Evolutionary conservation across 495 filamentous ascomycete genomes (phyloP).

Genomic region (Baudoinia panamericana): DNA sequence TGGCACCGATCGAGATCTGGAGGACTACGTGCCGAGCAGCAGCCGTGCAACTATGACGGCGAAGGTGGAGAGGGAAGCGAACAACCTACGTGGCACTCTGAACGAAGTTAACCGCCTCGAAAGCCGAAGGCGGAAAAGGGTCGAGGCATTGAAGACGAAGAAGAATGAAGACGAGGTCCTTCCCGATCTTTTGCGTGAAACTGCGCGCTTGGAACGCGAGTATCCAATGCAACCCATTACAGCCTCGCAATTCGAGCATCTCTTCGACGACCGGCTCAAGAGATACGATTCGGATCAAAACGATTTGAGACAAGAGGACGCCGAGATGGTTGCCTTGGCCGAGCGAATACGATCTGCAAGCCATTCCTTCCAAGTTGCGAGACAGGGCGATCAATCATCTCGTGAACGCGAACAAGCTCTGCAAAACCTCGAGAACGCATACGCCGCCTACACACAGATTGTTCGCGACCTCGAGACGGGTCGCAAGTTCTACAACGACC

Average conservation of each 20-base stretch:
- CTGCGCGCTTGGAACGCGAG: conserved; percentile 70
- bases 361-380: conserved; percentile 57
- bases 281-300: conserved; percentile 67
- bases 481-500: conserved; percentile 92
- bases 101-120: conserved; percentile 77
- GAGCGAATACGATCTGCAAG: conserved; percentile 61
- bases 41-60: conserved; percentile 64
- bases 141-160: conserved; percentile 63
- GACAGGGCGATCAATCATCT: conserved; percentile 57
- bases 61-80: conserved; percentile 63
- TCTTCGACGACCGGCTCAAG: conserved; percentile 71
- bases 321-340: conserved; percentile 62
- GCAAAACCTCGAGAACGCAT: conserved; percentile 82
- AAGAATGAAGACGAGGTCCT: conserved; percentile 81
- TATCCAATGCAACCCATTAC: conserved; percentile 74
- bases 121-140: conserved; percentile 57
- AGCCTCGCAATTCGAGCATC: conserved; percentile 75
- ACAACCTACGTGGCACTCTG: conserved; percentile 56
- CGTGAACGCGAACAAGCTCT: conserved; percentile 73
- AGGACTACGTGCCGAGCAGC: conserved; percentile 80
- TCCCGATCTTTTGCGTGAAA: conserved; percentile 62
- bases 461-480: conserved; percentile 78
- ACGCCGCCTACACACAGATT: conserved; percentile 89
- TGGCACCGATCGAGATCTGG: conserved; percentile 63
- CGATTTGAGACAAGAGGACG: conserved; percentile 53